Evolutionary conservation across 495 filamentous ascomycete species (phyloP).

Genomic region (Penicillium cataractarum): DNA sequence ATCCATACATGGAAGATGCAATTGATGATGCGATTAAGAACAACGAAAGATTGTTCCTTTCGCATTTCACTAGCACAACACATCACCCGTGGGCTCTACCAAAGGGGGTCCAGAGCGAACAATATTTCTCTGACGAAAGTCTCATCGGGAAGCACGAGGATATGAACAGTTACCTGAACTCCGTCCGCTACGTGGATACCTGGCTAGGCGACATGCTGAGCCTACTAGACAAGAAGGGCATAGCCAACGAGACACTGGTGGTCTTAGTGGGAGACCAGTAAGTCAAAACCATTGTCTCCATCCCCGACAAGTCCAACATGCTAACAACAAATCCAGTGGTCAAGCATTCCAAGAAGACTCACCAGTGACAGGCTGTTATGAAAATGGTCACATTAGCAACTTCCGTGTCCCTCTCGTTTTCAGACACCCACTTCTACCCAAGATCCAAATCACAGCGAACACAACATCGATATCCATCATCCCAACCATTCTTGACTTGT

Average conservation of each 20-base stretch:
- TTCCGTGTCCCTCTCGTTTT: slow-evolving; percentile 46
- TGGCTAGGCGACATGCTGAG: slow-evolving; percentile 44
- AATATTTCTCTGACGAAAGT: slow-evolving; percentile 25
- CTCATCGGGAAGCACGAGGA: slow-evolving; percentile 33
- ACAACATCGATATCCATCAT: slow-evolving; percentile 42
- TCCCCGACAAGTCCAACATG: background rate
- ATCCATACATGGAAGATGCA: slow-evolving; percentile 40
- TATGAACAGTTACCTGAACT: slow-evolving; percentile 47
- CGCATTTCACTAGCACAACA: slow-evolving; percentile 45
- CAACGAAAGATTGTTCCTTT: slow-evolving; percentile 45
- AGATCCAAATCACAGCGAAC: slow-evolving; percentile 35
- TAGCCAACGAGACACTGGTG: slow-evolving; percentile 46
- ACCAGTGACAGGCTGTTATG: slow-evolving; percentile 3
- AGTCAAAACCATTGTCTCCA: slow-evolving; percentile 10
- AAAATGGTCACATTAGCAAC: slow-evolving; percentile 35
- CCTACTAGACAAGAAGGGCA: slow-evolving; percentile 39
- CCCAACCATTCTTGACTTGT: slow-evolving; percentile 47
- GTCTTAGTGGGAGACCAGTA: slow-evolving; percentile 51
- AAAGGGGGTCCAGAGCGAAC: slow-evolving; percentile 29
- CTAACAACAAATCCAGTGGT: slow-evolving; percentile 5
- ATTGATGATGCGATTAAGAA: slow-evolving; percentile 39
- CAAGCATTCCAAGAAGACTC: slow-evolving; percentile 11
- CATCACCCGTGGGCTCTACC: slow-evolving; percentile 49
- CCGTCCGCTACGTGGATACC: slow-evolving; percentile 40
- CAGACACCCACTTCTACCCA: slow-evolving; percentile 42